Evolutionary conservation across 139 green algal genomes (phyloP), one percentile per base, ranked within the genome.

Genomic region (Haematococcus lacustris): DNA sequence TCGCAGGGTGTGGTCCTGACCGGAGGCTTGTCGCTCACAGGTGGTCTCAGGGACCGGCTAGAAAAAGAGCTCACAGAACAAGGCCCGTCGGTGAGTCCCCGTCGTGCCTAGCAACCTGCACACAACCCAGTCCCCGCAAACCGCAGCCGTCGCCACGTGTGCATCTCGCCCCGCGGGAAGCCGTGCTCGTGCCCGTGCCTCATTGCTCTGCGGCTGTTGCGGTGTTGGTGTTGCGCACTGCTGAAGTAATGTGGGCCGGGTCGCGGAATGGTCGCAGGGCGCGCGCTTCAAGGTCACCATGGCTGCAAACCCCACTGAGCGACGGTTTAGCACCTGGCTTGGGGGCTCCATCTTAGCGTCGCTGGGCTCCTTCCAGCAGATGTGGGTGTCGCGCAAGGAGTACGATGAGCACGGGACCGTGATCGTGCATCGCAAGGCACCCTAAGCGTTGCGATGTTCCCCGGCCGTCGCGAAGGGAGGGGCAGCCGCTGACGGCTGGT

Each of bases 351-450:
- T 98, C 71, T 86, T 98, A 41, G 86, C 92, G 17, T 94, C 84
- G 3, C 81, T 98, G 47, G 94, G 94, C 7, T 91, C 90, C 3
- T 98, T 98, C 81, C 94, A 98, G 73, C 94, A 97, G 78, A 93
- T 97, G 91, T 98, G 94, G 94, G 92, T 98, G 87, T 92, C 80
- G 35, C 93, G 91, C 66, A 74, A 81, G 38, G 94, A 98, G 79
- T 98, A 97, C 71, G 81, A 92, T 28, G 94, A 98, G 86, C 85
- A 97, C 68, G 94, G 94, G 1, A 71, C 94, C 9, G 75, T 76
- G 0, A 84, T 98, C 32, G 93, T 98, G 28, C 91, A 98, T 80
- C 78, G 91, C 0, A 96, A 94, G 76, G 78, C 88, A 30, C 91
- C 91, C 9, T 97, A 39, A 84, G 4, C 43, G n/a, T n/a, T n/a